A percentile compares a stretch with the other conserved stretches of the same genome.
phyloP scores from a whole-genome alignment of 495 filamentous ascomycete genomes.

The Trichoderma virens region DNA sequence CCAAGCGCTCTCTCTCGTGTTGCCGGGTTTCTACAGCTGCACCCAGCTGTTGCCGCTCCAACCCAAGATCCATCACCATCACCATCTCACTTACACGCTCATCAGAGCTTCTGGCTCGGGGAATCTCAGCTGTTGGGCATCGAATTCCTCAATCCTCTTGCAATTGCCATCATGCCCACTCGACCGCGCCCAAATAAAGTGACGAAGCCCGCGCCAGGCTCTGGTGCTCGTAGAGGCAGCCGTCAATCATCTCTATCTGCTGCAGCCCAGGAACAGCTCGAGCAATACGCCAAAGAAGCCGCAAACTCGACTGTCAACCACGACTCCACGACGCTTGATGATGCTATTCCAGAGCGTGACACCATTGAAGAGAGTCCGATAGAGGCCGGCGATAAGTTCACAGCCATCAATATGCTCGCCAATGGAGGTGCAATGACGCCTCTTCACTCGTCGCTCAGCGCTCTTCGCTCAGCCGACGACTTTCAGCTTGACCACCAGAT shows the following conservation, averaged over 20 bases:
- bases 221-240: background rate
- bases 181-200: background rate
- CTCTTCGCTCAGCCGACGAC: background rate
- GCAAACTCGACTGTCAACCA: background rate
- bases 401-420: background rate
- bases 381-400: background rate
- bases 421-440: background rate
- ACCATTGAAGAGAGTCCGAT: background rate
- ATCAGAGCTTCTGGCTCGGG: background rate
- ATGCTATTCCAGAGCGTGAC: background rate
- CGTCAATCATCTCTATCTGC: background rate
- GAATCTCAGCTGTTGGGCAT: background rate
- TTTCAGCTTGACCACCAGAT: background rate
- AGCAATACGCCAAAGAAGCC: background rate
- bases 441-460: background rate
- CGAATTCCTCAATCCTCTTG: background rate
- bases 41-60: background rate
- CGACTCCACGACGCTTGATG: background rate
- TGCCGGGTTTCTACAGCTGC: background rate
- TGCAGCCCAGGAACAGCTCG: background rate
- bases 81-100: conserved; percentile 1
- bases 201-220: background rate
- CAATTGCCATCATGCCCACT: background rate
- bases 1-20: background rate
- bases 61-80: background rate